A percentile compares a stretch with the other conserved stretches of the same genome.
Evolutionary conservation across 2,329 filamentous ascomycete genomes (phyloP).

Genomic region (Alternaria infectoria): DNA sequence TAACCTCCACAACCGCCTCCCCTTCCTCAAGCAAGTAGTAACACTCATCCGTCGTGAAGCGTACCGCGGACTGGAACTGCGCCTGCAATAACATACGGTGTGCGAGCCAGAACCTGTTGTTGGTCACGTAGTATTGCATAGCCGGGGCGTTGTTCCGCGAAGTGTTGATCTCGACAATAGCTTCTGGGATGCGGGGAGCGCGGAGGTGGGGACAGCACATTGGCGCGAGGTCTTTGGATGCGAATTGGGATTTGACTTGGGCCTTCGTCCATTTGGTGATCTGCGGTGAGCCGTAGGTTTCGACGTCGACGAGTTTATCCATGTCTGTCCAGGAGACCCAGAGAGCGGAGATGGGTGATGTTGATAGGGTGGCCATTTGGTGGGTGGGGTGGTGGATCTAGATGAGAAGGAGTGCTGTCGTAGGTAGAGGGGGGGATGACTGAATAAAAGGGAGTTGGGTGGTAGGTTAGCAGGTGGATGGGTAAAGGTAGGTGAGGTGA

Average conservation of each 20-base stretch:
- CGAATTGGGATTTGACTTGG: background rate
- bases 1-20: background rate
- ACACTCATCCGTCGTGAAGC: background rate
- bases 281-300: background rate
- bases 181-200: background rate
- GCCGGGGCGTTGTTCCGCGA: background rate
- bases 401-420: background rate
- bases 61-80: background rate
- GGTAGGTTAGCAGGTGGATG: background rate
- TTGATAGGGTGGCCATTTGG: background rate
- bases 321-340: too few relatives aligned
- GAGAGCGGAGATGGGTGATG: background rate
- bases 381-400: background rate
- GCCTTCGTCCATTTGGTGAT: background rate
- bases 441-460: background rate
- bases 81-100: background rate
- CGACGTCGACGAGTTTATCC: background rate
- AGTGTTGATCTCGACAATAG: background rate
- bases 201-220: conserved; percentile 3
- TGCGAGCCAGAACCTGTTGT: background rate
- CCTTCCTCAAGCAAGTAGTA: background rate
- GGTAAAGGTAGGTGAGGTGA: background rate
- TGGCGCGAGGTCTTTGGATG: background rate
- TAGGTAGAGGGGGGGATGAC: too few relatives aligned
- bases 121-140: background rate